These are phyloP conservation scores for Orbilia oligospora DNA, from an alignment of 2,329 filamentous ascomycete species.

Conservation along the genomic window DNA sequence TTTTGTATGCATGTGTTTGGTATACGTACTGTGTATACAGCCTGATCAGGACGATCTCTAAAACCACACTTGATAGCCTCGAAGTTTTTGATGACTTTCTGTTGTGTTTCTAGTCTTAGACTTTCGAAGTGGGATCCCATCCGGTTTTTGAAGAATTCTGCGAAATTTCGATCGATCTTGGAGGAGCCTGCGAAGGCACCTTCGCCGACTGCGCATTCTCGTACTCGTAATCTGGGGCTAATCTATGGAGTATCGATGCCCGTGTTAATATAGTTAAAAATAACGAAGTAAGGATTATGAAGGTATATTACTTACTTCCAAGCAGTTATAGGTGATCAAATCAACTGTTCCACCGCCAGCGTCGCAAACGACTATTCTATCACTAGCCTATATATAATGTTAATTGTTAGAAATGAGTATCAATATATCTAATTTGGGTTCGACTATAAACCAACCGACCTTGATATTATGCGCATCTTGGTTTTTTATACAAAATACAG, in stretches of 20 bases:
- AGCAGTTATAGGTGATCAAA: constrained; percentile 58
- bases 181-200: constrained; percentile 56
- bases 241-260: constrained; percentile 20
- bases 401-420: not conserved
- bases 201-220: constrained; percentile 59
- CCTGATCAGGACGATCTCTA: constrained; percentile 60
- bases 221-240: constrained; percentile 49
- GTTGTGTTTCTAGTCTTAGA: constrained; percentile 55
- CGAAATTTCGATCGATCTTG: constrained; percentile 53
- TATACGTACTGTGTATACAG: constrained; percentile 43
- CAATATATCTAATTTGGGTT: not conserved
- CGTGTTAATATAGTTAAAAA: constrained; percentile 20
- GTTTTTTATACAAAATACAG: constrained; percentile 59
- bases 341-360: constrained; percentile 59
- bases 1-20: too few relatives aligned
- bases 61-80: constrained; percentile 62
- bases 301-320: constrained; percentile 35
- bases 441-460: too few relatives aligned
- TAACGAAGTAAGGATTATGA: not conserved
- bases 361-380: constrained; percentile 59
- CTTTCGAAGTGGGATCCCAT: constrained; percentile 56
- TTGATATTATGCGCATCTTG: constrained; percentile 56
- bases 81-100: constrained; percentile 61
- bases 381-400: constrained; percentile 38
- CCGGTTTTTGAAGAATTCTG: constrained; percentile 49